Base-by-base conservation (phyloP, 1,284 basidiomycete species). In the Irpex lacteus region DNA sequence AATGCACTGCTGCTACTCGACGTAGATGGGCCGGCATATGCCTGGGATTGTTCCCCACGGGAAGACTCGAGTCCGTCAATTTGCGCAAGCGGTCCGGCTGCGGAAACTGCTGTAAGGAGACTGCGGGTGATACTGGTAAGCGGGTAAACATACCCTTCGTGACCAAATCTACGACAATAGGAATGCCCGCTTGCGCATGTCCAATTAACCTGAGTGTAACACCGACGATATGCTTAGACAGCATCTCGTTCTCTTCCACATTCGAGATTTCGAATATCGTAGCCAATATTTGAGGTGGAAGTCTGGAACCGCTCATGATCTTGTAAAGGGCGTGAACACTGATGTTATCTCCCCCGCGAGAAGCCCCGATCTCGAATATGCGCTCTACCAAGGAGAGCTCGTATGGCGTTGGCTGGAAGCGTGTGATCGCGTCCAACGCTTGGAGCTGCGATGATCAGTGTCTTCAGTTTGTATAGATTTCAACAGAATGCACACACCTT, bases 191-290 rank as follows among this genome's bases (percentile, higher is more conserved):
- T 81, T 99, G 98, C 5, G 94, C 90, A 84, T 94, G 94, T 1
- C 91, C 95, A 67, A 98, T 96, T 50, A 98, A 82, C 60, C 97
- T 84, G 40, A 97, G 81, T 3, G 94, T 95, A 66, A 92, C 83
- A 55, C 92, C 89, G 72, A 95, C 91, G 36, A 90, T 90, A 69
- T 92, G 93, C 26, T 18, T 56, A 3, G 54, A 56, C 7, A 56
- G 83, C 78, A 89, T 94, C 1, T 95, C 94, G 66, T 92, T 92
- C 79, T 97, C 95, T 36, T 95, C 90, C 50, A 91, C 89, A 80
- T 98, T 97, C 54, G 96, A 90, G 65, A 98, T 82, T 50, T 83
- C 85, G 96, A 96, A 99, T 71, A 99, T 91, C 78, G 96, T 90
- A 38, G 95, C 94, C 61, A 98, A 87, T 37, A 85, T 82, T 15